Percentiles rank a stretch among this genome's conserved stretches.
phyloP scores from a whole-genome alignment of 2,329 filamentous ascomycete genomes.

The Exophiala calicioides region DNA sequence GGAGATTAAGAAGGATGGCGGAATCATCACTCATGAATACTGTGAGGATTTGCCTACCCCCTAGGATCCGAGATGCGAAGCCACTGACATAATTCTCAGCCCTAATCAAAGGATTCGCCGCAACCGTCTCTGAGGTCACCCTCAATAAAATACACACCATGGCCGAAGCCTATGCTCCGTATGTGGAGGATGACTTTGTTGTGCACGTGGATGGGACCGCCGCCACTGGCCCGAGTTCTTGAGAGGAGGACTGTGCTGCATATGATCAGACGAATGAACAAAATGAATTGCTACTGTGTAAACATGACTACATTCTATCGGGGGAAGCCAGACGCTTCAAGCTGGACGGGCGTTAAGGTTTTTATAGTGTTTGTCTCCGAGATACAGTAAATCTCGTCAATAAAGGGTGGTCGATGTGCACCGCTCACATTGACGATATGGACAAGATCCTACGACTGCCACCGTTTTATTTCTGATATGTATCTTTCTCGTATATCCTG shows the following conservation, averaged over 20 bases:
- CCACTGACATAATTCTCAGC: constrained; percentile 39
- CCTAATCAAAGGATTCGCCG: constrained; percentile 71
- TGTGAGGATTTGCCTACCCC: constrained; percentile 53
- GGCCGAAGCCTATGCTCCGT: constrained; percentile 61
- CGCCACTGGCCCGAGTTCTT: constrained; percentile 2
- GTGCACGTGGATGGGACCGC: constrained; percentile 51
- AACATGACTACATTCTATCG: no score
- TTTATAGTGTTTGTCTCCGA: no score
- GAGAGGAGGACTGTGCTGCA: not conserved
- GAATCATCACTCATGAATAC: constrained; percentile 78
- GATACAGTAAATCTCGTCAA: no score
- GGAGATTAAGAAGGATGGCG: constrained; percentile 68
- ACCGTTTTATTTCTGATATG: not conserved
- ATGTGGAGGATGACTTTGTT: constrained; percentile 75
- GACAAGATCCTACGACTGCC: no score
- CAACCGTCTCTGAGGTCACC: constrained; percentile 68
- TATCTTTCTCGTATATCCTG: no score
- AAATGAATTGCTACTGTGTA: not conserved
- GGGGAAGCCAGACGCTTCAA: no score
- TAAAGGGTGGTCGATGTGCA: no score
- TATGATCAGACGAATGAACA: not conserved
- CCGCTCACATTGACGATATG: no score
- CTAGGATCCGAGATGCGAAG: not conserved
- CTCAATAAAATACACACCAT: constrained; percentile 67
- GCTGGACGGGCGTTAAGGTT: no score